A percentile compares a stretch with the other conserved stretches of the same genome.
These are phyloP conservation scores for Candida sp. DNA, from an alignment of 1,139 yeast species.

Conservation along the genomic window DNA sequence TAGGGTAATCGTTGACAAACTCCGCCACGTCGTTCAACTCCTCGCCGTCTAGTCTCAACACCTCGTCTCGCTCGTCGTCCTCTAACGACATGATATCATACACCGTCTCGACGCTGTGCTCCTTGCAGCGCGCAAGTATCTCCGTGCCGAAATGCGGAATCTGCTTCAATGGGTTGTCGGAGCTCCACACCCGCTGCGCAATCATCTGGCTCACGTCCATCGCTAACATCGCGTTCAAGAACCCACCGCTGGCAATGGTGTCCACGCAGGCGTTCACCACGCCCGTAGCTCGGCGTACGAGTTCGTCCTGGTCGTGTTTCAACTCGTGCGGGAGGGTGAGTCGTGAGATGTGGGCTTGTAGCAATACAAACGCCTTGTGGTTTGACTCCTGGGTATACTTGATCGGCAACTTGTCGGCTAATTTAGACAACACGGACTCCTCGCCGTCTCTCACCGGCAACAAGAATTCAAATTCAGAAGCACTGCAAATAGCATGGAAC, in stretches of 20 bases:
- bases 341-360: slow-evolving; percentile 86
- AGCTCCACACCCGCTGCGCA: slow-evolving; percentile 86
- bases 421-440: slow-evolving; percentile 42
- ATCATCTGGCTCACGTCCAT: slow-evolving; percentile 93
- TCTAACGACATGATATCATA: slow-evolving; percentile 89
- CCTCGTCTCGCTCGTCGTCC: slow-evolving; percentile 70
- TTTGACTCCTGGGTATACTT: slow-evolving; percentile 52
- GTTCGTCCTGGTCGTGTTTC: slow-evolving; percentile 54
- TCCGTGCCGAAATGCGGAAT: slow-evolving; percentile 67
- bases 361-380: slow-evolving; percentile 71
- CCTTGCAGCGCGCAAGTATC: slow-evolving; percentile 61
- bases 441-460: slow-evolving; percentile 70
- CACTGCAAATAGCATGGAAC: slow-evolving; percentile 67
- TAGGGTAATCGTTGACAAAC: slow-evolving; percentile 91
- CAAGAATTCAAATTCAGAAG: slow-evolving; percentile 70
- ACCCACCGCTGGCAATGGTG: slow-evolving; percentile 79
- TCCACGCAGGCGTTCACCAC: slow-evolving; percentile 76
- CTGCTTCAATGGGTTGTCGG: slow-evolving; percentile 81
- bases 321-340: slow-evolving; percentile 59
- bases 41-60: slow-evolving; percentile 59
- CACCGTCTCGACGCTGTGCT: slow-evolving; percentile 66
- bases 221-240: slow-evolving; percentile 75
- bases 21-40: slow-evolving; percentile 70
- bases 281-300: slow-evolving; percentile 55
- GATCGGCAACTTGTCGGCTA: slow-evolving; percentile 67